phyloP scores from a whole-genome alignment of 192 early-diverging fungal species.

The Obelidium mucronatum region DNA sequence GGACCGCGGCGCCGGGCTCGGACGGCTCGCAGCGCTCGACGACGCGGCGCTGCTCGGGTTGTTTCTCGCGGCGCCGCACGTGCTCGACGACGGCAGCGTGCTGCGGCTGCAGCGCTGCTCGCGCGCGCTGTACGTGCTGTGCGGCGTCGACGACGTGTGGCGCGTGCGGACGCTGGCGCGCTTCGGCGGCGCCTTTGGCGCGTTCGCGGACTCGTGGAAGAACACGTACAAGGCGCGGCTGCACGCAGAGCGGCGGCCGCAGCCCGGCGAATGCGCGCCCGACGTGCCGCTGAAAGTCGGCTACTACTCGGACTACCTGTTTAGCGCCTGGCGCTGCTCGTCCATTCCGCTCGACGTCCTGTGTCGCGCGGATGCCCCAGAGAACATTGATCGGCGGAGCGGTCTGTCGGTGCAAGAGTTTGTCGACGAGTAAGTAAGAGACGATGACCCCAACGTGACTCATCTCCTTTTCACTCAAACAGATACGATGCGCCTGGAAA shows the following conservation, averaged over 20 bases:
- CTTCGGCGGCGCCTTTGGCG: conserved; percentile 60
- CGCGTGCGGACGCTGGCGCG: conserved; percentile 51
- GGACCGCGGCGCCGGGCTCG: conserved; percentile 54
- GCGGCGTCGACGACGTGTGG: conserved; percentile 70
- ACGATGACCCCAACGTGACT: background rate
- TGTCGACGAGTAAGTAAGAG: background rate
- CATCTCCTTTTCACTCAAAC: background rate
- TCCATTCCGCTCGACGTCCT: conserved; percentile 47
- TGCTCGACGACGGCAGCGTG: conserved; percentile 37
- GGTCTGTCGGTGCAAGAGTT: conserved; percentile 40
- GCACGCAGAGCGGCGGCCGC: background rate
- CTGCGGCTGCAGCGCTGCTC: conserved; percentile 53
- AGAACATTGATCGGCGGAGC: conserved; percentile 62
- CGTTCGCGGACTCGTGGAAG: conserved; percentile 63
- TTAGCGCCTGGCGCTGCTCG: conserved; percentile 62
- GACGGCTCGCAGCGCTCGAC: conserved; percentile 46
- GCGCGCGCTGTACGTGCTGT: conserved; percentile 59
- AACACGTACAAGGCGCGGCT: conserved; percentile 52
- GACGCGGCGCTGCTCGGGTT: conserved; percentile 62
- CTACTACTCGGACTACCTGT: conserved; percentile 73
- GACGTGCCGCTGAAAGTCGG: conserved; percentile 45
- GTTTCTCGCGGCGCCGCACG: conserved; percentile 45
- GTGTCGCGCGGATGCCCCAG: conserved; percentile 41
- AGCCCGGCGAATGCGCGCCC: background rate
- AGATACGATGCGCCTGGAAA: conserved; percentile 58